Percentiles rank a stretch among this genome's conserved stretches.
phyloP scores from a whole-genome alignment of 202 grass and related monocot species.

The Saccharum hybrid region DNA sequence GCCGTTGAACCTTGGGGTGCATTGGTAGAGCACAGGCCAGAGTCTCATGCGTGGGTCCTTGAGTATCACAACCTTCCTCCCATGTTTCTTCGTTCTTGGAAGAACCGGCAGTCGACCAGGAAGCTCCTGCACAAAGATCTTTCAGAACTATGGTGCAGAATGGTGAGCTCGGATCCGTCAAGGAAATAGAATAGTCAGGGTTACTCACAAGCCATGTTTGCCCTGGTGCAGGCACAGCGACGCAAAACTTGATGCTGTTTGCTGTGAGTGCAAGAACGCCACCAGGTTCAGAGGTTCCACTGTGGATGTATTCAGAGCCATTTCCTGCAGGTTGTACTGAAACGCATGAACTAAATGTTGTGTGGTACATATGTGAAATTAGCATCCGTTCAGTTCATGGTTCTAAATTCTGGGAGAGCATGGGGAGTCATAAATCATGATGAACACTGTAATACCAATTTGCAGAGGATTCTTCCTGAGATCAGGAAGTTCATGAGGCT shows the following conservation, averaged over 20 bases:
- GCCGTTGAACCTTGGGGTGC: slow-evolving; percentile 51
- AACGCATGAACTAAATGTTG: background rate
- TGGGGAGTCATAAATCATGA: background rate
- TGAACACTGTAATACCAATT: background rate
- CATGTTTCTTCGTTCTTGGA: slow-evolving; percentile 52
- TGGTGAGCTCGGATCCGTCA: background rate
- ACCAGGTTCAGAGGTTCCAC: slow-evolving; percentile 18
- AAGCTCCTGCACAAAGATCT: slow-evolving; percentile 43
- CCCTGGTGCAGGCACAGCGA: slow-evolving; percentile 24
- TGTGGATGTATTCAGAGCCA: slow-evolving; percentile 12
- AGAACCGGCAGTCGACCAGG: slow-evolving; percentile 51
- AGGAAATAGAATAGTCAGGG: slow-evolving; percentile 3
- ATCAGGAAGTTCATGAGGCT: background rate
- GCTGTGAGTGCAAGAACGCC: slow-evolving; percentile 29
- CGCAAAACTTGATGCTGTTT: slow-evolving; percentile 39
- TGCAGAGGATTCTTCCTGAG: background rate
- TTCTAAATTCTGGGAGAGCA: background rate
- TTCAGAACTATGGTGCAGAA: background rate
- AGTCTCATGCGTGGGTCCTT: slow-evolving; percentile 45
- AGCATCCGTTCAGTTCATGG: background rate
- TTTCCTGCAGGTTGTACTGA: slow-evolving; percentile 22
- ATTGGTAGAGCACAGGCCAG: slow-evolving; percentile 67
- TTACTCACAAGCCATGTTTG: slow-evolving; percentile 69
- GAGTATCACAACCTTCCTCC: slow-evolving; percentile 55
- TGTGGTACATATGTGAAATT: background rate